A percentile compares a stretch with the other conserved stretches of the same genome.
phyloP scores from a whole-genome alignment of 2,329 filamentous ascomycete genomes.

The Emmonsiellopsis sp. region DNA sequence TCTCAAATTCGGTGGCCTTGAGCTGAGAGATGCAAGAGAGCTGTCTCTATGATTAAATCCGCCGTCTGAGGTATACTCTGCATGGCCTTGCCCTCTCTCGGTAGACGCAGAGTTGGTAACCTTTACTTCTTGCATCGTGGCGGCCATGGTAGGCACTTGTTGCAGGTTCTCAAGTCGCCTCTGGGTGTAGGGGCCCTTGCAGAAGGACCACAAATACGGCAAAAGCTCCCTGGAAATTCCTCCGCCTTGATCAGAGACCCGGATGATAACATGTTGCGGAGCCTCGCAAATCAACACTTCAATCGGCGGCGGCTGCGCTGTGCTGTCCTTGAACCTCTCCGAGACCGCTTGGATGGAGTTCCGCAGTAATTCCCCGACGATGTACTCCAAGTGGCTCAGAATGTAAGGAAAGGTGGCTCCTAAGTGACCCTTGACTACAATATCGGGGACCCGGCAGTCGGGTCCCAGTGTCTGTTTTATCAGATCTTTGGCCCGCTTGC shows the following conservation, averaged over 20 bases:
- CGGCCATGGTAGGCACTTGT: conserved; percentile 81
- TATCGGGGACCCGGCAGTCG: conserved; percentile 63
- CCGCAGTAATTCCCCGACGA: conserved; percentile 84
- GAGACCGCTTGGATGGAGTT: conserved; percentile 92
- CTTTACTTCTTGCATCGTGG: conserved; percentile 79
- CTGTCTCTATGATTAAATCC: conserved; percentile 39
- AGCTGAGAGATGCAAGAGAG: conserved; percentile 71
- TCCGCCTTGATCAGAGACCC: conserved; percentile 90
- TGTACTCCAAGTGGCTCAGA: conserved; percentile 90
- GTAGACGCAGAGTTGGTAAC: conserved; percentile 29
- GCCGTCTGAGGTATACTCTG: conserved; percentile 13
- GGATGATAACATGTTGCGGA: conserved; percentile 87
- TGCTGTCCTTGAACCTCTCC: conserved; percentile 53
- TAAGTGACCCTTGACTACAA: conserved; percentile 74
- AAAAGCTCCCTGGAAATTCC: conserved; percentile 78
- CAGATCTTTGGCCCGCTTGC: conserved; percentile 63
- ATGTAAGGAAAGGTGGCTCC: conserved; percentile 94
- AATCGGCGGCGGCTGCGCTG: conserved; percentile 61
- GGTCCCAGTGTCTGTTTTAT: conserved; percentile 66
- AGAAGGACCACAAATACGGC: conserved; percentile 93
- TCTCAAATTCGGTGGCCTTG: conserved; percentile 72
- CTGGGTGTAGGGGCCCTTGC: conserved; percentile 74
- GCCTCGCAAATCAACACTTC: conserved; percentile 93
- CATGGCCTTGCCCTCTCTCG: conserved; percentile 1
- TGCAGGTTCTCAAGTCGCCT: conserved; percentile 74